Percentiles rank a stretch among this genome's conserved stretches.
Conservation (phyloP, 23 red algal species). For the Chondrus crispus region DNA sequence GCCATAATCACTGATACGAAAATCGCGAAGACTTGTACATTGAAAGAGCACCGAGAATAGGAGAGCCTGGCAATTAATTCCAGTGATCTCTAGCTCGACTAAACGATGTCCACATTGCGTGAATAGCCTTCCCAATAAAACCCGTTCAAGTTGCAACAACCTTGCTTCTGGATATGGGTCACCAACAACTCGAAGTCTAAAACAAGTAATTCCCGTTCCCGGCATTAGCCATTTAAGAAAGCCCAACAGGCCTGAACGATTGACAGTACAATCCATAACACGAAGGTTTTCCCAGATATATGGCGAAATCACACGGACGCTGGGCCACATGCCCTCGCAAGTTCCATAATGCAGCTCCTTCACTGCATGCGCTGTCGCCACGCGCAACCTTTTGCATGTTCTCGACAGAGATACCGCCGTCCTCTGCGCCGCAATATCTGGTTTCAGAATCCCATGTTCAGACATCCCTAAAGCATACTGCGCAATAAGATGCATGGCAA, state of each 20-base stretch:
- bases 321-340: background rate
- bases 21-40: constrained; percentile 17
- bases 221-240: constrained; percentile 45
- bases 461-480: no score
- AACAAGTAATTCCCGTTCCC: background rate
- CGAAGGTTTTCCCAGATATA: background rate
- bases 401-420: background rate
- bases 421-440: no score
- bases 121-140: constrained; percentile 40
- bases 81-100: background rate
- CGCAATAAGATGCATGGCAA: no score
- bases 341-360: background rate
- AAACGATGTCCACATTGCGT: constrained; percentile 20
- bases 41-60: constrained; percentile 35
- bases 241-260: constrained; percentile 29
- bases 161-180: background rate
- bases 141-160: constrained; percentile 1
- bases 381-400: background rate
- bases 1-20: constrained; percentile 38
- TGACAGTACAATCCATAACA: background rate
- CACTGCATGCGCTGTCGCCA: background rate
- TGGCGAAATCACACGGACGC: constrained; percentile 20
- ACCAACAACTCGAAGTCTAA: constrained; percentile 24
- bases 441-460: no score
- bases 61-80: constrained; percentile 33